Base-by-base conservation (phyloP, 768 basidiomycete species). In the Mycena metata region DNA sequence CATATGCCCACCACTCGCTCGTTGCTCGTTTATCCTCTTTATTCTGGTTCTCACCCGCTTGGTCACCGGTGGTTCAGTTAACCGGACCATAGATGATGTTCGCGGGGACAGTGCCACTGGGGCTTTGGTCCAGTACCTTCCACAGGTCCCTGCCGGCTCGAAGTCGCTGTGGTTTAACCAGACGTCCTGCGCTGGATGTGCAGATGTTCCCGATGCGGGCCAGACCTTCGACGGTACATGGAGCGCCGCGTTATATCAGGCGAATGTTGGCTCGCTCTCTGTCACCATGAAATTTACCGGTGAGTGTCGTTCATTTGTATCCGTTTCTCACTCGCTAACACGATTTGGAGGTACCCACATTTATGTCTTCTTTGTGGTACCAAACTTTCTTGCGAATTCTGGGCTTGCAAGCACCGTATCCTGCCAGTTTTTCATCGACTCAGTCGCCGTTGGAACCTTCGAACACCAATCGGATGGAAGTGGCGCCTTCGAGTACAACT, bases 61-160 rank as follows among this genome's bases (percentile, higher is more conserved):
- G 19, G 57, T 61, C 57, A 10, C 26, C 43, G 42, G 52, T 33
- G 23, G 49, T 19, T 17, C 41, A 5, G 57, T 67, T 51, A 75
- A 75, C 45, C 67, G 66, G 55, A 75, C 74, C 30, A 74, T 75
- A 52, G 74, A 75, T 45, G 74, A 75, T 43, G 36, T 57, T 8
- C 16, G n/a, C 51, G 74, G 73, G 3, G 74, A 75, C 52, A 64
- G 49, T 30, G 61, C 57, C 35, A 73, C 70, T n/a, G 66, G 69
- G 0, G 61, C 15, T 2, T 17, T 51, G n/a, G 65, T 70, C 10
- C 58, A 66, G 26, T 74, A 72, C 24, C 60, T 64, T 24, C 73
- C 73, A 1, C 17, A 15, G 26, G 58, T 64, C 39, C 63, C 68
- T 30, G 43, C 57, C 0, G 45, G 43, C 46, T 39, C 54, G 1